These are phyloP conservation scores for Withania somnifera DNA, from an alignment of 305 asterid genomes.

Conservation along the genomic window DNA sequence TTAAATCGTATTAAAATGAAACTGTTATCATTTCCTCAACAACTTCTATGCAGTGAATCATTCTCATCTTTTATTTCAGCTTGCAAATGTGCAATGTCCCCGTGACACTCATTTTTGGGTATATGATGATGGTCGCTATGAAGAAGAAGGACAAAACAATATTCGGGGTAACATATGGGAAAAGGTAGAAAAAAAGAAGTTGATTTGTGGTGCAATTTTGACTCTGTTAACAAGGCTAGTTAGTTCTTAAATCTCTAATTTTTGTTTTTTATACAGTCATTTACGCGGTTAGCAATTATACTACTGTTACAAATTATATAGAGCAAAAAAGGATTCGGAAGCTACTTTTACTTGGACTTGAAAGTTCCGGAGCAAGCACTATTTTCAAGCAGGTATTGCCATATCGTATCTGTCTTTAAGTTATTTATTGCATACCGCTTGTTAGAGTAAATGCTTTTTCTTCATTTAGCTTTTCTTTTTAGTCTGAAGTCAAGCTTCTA, in stretches of 20 bases:
- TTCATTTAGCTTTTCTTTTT: neutral
- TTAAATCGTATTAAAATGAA: neutral
- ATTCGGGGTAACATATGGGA: slow-evolving; percentile 75
- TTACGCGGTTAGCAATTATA: slow-evolving; percentile 31
- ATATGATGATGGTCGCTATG: slow-evolving; percentile 76
- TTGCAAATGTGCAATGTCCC: slow-evolving; percentile 74
- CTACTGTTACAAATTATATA: slow-evolving; percentile 24
- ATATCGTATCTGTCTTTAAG: neutral
- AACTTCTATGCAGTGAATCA: neutral
- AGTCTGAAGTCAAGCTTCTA: neutral
- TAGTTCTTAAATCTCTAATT: neutral
- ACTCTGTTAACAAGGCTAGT: neutral
- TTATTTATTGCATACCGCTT: neutral
- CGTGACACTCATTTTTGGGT: slow-evolving; percentile 76
- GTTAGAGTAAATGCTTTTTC: neutral
- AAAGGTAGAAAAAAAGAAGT: slow-evolving; percentile 37
- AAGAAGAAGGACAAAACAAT: slow-evolving; percentile 89
- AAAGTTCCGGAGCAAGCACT: slow-evolving; percentile 70
- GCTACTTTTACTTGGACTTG: slow-evolving; percentile 62
- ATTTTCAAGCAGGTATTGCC: slow-evolving; percentile 58
- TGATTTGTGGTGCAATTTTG: neutral
- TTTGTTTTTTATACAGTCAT: slow-evolving; percentile 52
- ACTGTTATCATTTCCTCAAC: neutral
- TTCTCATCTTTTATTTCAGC: slow-evolving; percentile 28
- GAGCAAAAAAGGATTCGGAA: slow-evolving; percentile 42